Conservation (phyloP, 164 flowering plant species). For the Akebia trifoliata region DNA sequence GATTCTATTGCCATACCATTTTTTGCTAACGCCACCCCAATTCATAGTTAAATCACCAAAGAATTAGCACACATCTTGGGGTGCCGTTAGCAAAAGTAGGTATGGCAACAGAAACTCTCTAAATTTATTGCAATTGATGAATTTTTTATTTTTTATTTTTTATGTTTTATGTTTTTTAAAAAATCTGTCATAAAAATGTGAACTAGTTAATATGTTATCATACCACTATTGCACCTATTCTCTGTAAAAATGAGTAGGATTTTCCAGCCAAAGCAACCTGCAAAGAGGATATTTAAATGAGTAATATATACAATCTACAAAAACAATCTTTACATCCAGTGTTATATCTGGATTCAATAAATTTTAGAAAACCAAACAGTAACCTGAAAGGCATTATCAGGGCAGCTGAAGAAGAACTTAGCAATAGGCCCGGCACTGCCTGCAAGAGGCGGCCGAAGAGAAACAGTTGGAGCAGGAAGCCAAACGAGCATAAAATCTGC, state of each 20-base stretch:
- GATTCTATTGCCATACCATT: too few relatives aligned
- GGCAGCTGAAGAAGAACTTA: slow-evolving; percentile 78
- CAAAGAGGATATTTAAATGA: slow-evolving; percentile 16
- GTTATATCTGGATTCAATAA: background rate
- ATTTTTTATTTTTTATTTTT: too few relatives aligned
- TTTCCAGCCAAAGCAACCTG: slow-evolving; percentile 88
- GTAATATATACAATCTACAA: background rate
- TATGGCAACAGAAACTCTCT: too few relatives aligned
- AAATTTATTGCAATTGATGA: too few relatives aligned
- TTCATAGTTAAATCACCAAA: too few relatives aligned
- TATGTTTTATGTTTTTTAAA: too few relatives aligned
- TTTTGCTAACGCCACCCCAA: too few relatives aligned
- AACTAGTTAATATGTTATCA: slow-evolving; percentile 10
- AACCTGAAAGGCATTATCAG: slow-evolving; percentile 98
- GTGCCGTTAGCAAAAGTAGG: too few relatives aligned
- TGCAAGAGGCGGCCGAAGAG: slow-evolving; percentile 77
- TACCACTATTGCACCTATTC: slow-evolving; percentile 88
- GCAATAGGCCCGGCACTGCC: slow-evolving; percentile 70
- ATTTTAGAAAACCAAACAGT: background rate
- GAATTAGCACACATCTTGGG: too few relatives aligned
- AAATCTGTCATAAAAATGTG: too few relatives aligned
- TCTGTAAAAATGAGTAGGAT: slow-evolving; percentile 72
- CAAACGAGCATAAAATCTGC: slow-evolving; percentile 99
- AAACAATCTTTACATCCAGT: too few relatives aligned
- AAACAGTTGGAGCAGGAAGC: slow-evolving; percentile 97